phyloP scores from a whole-genome alignment of 495 filamentous ascomycete genomes.

The Penicillium alfredii region DNA sequence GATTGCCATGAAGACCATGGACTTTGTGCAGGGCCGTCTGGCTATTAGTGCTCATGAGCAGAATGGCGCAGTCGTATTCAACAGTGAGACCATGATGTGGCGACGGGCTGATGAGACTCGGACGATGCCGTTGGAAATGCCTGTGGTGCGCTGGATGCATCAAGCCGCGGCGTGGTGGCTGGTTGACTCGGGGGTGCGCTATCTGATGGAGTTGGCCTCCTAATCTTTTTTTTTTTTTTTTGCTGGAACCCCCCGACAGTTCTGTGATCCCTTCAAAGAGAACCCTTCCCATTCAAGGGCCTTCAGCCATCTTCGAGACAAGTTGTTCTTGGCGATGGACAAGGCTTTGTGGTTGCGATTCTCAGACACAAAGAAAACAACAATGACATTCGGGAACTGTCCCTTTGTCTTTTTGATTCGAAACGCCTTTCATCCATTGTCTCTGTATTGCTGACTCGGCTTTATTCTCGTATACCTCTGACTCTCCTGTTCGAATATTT shows the following conservation, averaged over 20 bases:
- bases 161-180: slow-evolving; percentile 38
- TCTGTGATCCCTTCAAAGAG: too few relatives aligned
- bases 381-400: too few relatives aligned
- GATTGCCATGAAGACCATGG: slow-evolving; percentile 14
- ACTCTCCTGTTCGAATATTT: background rate
- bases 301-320: too few relatives aligned
- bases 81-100: slow-evolving; percentile 36
- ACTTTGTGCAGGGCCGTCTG: slow-evolving; percentile 23
- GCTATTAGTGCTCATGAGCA: slow-evolving; percentile 19
- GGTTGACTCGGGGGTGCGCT: slow-evolving; percentile 33
- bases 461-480: background rate
- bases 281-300: too few relatives aligned
- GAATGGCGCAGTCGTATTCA: slow-evolving; percentile 19
- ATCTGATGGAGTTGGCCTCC: slow-evolving; percentile 24
- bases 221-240: slow-evolving; percentile 2
- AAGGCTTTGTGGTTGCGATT: too few relatives aligned
- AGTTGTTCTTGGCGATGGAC: too few relatives aligned
- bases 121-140: slow-evolving; percentile 28
- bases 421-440: too few relatives aligned
- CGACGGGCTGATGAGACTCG: slow-evolving; percentile 13
- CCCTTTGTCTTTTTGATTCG: too few relatives aligned
- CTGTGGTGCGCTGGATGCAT: slow-evolving; percentile 26
- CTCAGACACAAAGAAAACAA: too few relatives aligned
- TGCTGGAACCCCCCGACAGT: too few relatives aligned
- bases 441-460: background rate